phyloP scores from a whole-genome alignment of 768 basidiomycete species.

The Auriculariales sp. region DNA sequence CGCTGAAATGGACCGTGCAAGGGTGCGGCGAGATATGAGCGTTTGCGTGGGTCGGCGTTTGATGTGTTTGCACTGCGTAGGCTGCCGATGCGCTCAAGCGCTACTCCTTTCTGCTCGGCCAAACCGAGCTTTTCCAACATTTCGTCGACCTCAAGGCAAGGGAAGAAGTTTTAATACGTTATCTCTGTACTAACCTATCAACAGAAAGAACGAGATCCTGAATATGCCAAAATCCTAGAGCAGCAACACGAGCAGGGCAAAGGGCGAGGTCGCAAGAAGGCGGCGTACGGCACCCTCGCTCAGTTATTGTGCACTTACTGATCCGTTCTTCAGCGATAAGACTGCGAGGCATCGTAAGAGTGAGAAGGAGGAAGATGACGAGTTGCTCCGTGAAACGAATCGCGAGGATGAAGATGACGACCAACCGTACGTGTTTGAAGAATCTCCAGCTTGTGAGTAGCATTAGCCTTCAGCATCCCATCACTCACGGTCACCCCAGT shows the following conservation, averaged over 20 bases:
- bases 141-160: slow-evolving; percentile 91
- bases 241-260: slow-evolving; percentile 66
- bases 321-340: slow-evolving; percentile 38
- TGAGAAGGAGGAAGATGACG: slow-evolving; percentile 97
- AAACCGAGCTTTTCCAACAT: slow-evolving; percentile 96
- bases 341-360: slow-evolving; percentile 80
- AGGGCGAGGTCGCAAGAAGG: slow-evolving; percentile 76
- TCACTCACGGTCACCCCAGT: slow-evolving; percentile 26
- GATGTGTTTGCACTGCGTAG: slow-evolving; percentile 24
- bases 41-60: background rate
- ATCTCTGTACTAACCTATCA: background rate
- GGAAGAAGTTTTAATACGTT: background rate
- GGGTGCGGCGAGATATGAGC: slow-evolving; percentile 28
- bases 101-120: slow-evolving; percentile 93
- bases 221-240: slow-evolving; percentile 81
- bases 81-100: slow-evolving; percentile 89
- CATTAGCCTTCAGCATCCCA: slow-evolving; percentile 2
- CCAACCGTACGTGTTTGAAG: slow-evolving; percentile 87
- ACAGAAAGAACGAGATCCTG: slow-evolving; percentile 79
- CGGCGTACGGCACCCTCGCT: slow-evolving; percentile 30
- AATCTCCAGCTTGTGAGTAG: slow-evolving; percentile 72
- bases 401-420: slow-evolving; percentile 69
- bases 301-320: background rate
- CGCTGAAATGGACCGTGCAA: slow-evolving; percentile 79
- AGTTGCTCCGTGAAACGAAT: slow-evolving; percentile 78